Percentiles rank a stretch among this genome's conserved stretches.
Evolutionary conservation across 768 basidiomycete species (phyloP).

Genomic region (Psilocybe cubensis): DNA sequence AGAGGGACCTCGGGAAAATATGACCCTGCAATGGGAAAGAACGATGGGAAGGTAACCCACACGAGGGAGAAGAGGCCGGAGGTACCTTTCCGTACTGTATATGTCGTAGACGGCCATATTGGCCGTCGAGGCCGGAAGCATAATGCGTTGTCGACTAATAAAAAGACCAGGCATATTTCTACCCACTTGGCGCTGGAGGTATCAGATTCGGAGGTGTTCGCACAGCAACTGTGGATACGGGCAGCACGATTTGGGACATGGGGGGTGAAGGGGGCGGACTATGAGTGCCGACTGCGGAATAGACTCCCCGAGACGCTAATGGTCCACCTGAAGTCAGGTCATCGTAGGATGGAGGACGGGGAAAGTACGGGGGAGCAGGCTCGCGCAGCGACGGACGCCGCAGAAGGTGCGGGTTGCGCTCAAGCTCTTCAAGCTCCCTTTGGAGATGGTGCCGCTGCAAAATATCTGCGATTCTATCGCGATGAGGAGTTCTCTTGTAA

Average conservation of each 20-base stretch:
- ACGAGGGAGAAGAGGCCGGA: not conserved
- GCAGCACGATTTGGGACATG: slow-evolving; percentile 14
- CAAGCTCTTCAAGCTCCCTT: slow-evolving; percentile 52
- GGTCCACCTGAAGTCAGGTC: slow-evolving; percentile 8
- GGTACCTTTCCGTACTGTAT: not conserved
- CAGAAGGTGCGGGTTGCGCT: slow-evolving; percentile 35
- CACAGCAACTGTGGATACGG: slow-evolving; percentile 10
- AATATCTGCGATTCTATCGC: slow-evolving; percentile 46
- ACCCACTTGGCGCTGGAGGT: slow-evolving; percentile 21
- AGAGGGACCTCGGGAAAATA: not conserved
- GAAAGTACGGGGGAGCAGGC: slow-evolving; percentile 56
- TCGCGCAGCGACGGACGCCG: slow-evolving; percentile 36
- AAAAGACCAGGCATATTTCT: not conserved
- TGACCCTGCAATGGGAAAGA: slow-evolving; percentile 10
- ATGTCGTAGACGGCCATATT: slow-evolving; percentile 5
- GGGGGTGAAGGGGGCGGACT: slow-evolving; percentile 20
- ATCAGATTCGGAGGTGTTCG: slow-evolving; percentile 12
- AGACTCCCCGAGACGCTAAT: slow-evolving; percentile 24
- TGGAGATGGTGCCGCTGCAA: slow-evolving; percentile 50
- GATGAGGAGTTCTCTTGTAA: slow-evolving; percentile 47
- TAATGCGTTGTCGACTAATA: not conserved
- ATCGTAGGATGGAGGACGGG: slow-evolving; percentile 51
- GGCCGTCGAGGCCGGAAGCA: slow-evolving; percentile 8
- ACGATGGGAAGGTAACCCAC: slow-evolving; percentile 6
- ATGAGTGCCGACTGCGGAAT: slow-evolving; percentile 30